Evolutionary conservation across 2,329 filamentous ascomycete genomes (phyloP), one percentile per base, ranked within the genome.

Genomic region (Beauveria bassiana): DNA sequence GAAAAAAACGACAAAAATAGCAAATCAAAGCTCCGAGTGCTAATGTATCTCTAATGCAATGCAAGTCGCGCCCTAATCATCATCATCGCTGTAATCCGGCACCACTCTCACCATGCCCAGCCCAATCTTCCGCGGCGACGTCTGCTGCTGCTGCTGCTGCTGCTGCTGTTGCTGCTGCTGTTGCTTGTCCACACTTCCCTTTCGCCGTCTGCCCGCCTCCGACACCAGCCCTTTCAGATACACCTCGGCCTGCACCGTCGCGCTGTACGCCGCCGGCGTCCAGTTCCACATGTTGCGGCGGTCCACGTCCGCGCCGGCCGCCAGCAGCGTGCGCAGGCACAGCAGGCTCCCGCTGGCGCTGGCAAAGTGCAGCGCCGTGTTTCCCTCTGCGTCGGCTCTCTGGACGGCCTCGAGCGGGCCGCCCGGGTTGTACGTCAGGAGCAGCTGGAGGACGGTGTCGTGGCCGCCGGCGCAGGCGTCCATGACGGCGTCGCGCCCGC

Each of bases 321-420:
- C 86, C 14, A 96, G 79, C 59, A 96, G 78, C 42, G 91, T 88
- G 49, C 91, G 81, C 60, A 96, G 75, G 0, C 90, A 88, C 59
- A 92, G 85, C 51, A 96, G 74, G 67, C 93, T 89, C 1, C 91
- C 91, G 68, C 90, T 90, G 51, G 88, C 88, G 68, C 86, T 91
- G 14, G 92, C 92, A 75, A 95, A 92, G 74, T 96, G 91, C 49
- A 96, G 78, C 0, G 91, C 89, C 2, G 91, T 96, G 71, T 96
- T 95, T n/a, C 91, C 91, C 62, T 88, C 83, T 1, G 80, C 69
- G 69, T 96, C 91, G 4, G 80, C 78, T 34, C 80, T 77, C 51
- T 78, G 78, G 7, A 89, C 80, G 3, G 83, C 81, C 0, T 77
- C 76, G 24, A 73, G 72, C 0, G 82, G 77, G 16, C 83, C 83